These are phyloP conservation scores for Castanea sativa DNA, from an alignment of 306 rosid species.

Conservation along the genomic window DNA sequence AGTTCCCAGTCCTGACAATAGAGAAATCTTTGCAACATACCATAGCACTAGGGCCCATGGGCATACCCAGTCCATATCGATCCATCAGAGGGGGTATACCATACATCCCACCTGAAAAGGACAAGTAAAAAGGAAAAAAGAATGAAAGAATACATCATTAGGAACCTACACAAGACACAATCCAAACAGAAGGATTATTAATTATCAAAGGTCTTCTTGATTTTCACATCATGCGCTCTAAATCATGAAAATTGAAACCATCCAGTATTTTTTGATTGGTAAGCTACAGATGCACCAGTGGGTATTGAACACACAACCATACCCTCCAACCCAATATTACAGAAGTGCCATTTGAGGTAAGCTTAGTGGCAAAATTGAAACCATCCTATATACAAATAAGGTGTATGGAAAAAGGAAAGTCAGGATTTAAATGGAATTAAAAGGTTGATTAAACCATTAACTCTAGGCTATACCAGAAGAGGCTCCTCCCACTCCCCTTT, in stretches of 20 bases:
- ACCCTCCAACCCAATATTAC: too few relatives aligned
- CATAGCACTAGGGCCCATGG: constrained; percentile 83
- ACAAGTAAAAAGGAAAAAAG: constrained; percentile 11
- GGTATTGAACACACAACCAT: too few relatives aligned
- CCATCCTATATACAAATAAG: not conserved
- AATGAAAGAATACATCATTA: constrained; percentile 11
- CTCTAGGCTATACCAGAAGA: not conserved
- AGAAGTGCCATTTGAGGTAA: too few relatives aligned
- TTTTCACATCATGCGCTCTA: not conserved
- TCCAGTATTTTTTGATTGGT: too few relatives aligned
- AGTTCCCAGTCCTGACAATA: not conserved
- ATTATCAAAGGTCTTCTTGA: not conserved
- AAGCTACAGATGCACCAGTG: too few relatives aligned
- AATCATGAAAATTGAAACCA: not conserved
- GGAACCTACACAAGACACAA: not conserved
- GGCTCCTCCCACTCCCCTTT: too few relatives aligned
- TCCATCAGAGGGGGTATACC: constrained; percentile 82
- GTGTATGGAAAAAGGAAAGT: not conserved
- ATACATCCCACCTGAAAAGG: constrained; percentile 78
- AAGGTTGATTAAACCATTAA: not conserved
- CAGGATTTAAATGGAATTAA: not conserved
- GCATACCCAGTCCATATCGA: constrained; percentile 87
- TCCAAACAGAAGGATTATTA: not conserved
- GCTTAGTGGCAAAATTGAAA: too few relatives aligned
- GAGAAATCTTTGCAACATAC: constrained; percentile 40